Evolutionary conservation across 805 yeast genomes (phyloP).

Genomic region (Candida nemodendra): DNA sequence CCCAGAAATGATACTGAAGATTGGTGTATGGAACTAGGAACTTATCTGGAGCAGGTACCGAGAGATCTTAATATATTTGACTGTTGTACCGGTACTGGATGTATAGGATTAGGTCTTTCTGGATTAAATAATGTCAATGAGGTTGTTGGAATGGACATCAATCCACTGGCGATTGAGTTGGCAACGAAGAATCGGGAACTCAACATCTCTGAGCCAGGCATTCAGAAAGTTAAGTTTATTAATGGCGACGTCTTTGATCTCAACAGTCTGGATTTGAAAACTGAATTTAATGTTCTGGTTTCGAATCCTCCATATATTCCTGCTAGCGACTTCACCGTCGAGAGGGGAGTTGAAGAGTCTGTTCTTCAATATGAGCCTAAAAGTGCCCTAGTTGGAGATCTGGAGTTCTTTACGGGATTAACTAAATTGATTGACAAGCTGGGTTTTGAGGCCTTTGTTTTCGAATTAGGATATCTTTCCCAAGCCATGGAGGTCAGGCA

Average conservation of each 20-base stretch:
- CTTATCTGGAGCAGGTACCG: constrained; percentile 8
- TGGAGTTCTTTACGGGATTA: constrained; percentile 66
- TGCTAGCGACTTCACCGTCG: constrained; percentile 36
- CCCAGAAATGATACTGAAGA: constrained; percentile 97
- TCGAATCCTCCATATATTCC: constrained; percentile 95
- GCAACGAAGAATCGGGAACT: constrained; percentile 43
- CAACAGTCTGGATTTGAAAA: constrained; percentile 4
- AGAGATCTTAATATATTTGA: constrained; percentile 47
- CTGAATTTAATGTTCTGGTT: constrained; percentile 51
- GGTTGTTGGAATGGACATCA: constrained; percentile 53
- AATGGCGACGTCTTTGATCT: constrained; percentile 23
- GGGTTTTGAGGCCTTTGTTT: constrained; percentile 57
- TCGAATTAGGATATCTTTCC: constrained; percentile 66
- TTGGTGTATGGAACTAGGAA: constrained; percentile 58
- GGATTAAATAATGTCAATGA: constrained; percentile 22
- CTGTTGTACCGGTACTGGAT: constrained; percentile 87
- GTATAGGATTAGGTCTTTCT: constrained; percentile 62
- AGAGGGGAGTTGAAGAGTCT: constrained; percentile 53
- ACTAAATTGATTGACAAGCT: constrained; percentile 39
- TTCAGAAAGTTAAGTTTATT: constrained; percentile 13
- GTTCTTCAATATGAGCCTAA: constrained; percentile 74
- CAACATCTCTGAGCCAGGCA: constrained; percentile 9
- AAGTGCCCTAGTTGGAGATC: constrained; percentile 75
- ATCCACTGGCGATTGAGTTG: constrained; percentile 49
- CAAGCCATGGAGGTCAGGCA: constrained; percentile 45